Conservation (phyloP, 2,329 filamentous ascomycete species). For the Ambrosiella cleistominuta region DNA sequence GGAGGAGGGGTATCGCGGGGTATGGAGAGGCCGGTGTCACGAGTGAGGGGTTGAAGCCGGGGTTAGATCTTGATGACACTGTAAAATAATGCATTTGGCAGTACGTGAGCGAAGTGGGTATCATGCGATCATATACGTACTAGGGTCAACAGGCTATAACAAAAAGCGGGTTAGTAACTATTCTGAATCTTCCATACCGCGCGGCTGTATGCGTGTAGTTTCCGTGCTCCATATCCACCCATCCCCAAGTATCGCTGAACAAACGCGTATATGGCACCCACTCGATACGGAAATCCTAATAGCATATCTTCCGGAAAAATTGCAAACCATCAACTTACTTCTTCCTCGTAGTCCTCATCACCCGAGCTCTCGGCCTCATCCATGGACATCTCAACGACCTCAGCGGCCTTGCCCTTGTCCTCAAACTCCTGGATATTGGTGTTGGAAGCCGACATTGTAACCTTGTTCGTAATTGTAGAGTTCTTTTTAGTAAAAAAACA, state of each 20-base stretch:
- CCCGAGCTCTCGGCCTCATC: constrained; percentile 55
- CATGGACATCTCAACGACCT: constrained; percentile 45
- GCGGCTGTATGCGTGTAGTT: neutral
- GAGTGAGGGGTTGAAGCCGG: neutral
- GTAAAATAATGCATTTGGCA: too few species aligned
- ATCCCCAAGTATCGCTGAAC: neutral
- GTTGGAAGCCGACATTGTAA: neutral
- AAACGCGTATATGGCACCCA: too few species aligned
- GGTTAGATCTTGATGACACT: neutral
- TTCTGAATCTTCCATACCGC: neutral
- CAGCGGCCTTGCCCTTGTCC: constrained; percentile 69
- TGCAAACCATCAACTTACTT: constrained; percentile 26
- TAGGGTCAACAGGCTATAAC: constrained; percentile 9
- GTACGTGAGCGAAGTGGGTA: neutral
- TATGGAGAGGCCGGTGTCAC: neutral
- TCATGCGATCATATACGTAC: constrained; percentile 5
- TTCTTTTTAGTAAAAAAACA: neutral
- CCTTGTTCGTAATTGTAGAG: neutral
- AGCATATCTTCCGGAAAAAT: too few species aligned
- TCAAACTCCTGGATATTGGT: constrained; percentile 24
- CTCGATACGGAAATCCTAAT: too few species aligned
- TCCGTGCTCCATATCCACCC: neutral
- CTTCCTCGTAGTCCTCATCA: constrained; percentile 50
- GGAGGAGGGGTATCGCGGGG: neutral
- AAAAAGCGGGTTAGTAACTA: neutral